Conservation (phyloP, 2,329 filamentous ascomycete genomes). For the Aspergillus fructus region DNA sequence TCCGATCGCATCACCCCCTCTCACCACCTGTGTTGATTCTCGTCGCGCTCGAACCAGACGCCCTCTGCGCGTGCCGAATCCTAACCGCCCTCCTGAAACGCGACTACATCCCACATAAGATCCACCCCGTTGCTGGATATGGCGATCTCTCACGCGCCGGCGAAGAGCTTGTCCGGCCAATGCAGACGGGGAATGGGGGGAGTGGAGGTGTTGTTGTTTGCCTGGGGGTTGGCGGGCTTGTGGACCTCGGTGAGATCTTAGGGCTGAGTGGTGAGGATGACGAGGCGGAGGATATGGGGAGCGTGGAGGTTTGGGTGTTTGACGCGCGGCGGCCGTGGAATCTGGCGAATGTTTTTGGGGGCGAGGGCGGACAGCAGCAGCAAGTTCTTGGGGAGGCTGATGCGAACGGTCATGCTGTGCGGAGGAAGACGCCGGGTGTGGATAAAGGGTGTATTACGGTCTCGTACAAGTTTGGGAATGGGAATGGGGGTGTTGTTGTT, state of each 20-base stretch:
- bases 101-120: slow-evolving; percentile 97
- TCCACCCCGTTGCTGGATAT: slow-evolving; percentile 92
- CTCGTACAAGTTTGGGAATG: slow-evolving; percentile 63
- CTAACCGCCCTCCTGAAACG: slow-evolving; percentile 90
- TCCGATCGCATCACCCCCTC: slow-evolving; percentile 81
- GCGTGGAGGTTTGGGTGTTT: slow-evolving; percentile 93
- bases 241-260: slow-evolving; percentile 78
- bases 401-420: slow-evolving; percentile 19
- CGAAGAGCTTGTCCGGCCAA: slow-evolving; percentile 73
- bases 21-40: slow-evolving; percentile 89
- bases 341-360: slow-evolving; percentile 87
- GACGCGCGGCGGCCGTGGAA: slow-evolving; percentile 95
- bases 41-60: slow-evolving; percentile 90
- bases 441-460: slow-evolving; percentile 69
- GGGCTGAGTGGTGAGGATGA: slow-evolving; percentile 69
- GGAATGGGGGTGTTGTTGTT: slow-evolving; percentile 84
- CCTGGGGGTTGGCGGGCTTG: slow-evolving; percentile 85
- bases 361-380: slow-evolving; percentile 57
- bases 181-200: slow-evolving; percentile 82
- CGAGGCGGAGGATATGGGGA: slow-evolving; percentile 63
- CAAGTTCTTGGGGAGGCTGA: slow-evolving; percentile 47
- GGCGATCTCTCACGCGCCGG: slow-evolving; percentile 80
- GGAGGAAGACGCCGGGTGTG: slow-evolving; percentile 63
- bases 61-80: slow-evolving; percentile 92
- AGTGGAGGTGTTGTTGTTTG: slow-evolving; percentile 88